These are phyloP conservation scores for Epicoccum nigrum DNA, from an alignment of 2,329 filamentous ascomycete species.

Conservation along the genomic window DNA sequence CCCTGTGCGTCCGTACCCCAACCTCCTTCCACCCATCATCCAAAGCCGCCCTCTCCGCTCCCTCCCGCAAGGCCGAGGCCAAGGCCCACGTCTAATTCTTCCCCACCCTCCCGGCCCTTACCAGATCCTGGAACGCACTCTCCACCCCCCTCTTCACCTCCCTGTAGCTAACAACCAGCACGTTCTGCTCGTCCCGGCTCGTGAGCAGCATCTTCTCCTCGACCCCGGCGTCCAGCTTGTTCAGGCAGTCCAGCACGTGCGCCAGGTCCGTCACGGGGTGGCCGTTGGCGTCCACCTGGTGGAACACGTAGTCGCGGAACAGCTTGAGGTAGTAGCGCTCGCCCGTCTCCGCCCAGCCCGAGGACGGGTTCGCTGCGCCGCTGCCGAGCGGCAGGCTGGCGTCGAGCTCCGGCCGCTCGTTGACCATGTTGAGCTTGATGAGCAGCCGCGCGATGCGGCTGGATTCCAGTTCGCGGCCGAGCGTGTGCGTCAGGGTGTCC, in stretches of 20 bases:
- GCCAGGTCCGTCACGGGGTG: conserved; percentile 84
- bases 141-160: conserved; percentile 76
- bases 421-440: conserved; percentile 84
- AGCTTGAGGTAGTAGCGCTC: conserved; percentile 92
- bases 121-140: conserved; percentile 64
- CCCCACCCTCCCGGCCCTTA: conserved; percentile 40
- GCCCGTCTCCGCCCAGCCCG: conserved; percentile 86
- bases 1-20: too few species aligned
- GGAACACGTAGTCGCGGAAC: conserved; percentile 96
- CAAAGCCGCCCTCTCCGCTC: too few species aligned
- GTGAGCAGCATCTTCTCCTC: conserved; percentile 86
- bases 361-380: conserved; percentile 35
- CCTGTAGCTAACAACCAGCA: conserved; percentile 87
- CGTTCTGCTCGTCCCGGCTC: conserved; percentile 87
- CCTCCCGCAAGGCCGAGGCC: too few species aligned
- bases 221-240: conserved; percentile 88
- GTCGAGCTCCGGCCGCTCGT: conserved; percentile 86
- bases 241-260: conserved; percentile 84
- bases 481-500: conserved; percentile 74
- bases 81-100: too few species aligned
- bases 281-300: conserved; percentile 86
- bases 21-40: too few species aligned
- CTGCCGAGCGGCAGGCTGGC: conserved; percentile 58
- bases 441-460: conserved; percentile 79
- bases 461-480: conserved; percentile 87